Evolutionary conservation across 1,139 yeast species (phyloP), one percentile per base, ranked within the genome.

Genomic region (Pichiaceae sp.): DNA sequence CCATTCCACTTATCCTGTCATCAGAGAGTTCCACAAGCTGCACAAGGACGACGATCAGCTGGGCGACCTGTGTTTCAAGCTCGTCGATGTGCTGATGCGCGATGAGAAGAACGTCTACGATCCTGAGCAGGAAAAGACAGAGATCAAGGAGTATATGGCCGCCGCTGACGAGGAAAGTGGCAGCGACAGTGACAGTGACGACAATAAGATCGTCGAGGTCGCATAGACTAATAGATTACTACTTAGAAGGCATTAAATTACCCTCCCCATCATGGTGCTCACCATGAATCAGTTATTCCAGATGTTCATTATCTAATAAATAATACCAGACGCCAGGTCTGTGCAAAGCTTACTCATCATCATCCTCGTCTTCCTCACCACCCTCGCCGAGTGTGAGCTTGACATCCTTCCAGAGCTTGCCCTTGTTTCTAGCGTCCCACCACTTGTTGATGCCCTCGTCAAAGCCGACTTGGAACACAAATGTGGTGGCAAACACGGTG

Each of bases 351-450:
- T 33, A 33, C 31, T 26, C 30, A 21, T 46, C 47, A 30, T 48
- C 50, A 25, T 45, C 49, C 29, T 34, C 41, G 14, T 31, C 40
- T 6, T 29, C 42, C 11, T 37, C 47, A 8, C 42, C 43, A 47
- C 66, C 81, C 41, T 65, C 67, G 50, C 76, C 44, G 52, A 70
- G 38, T 36, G 39, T 72, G 49, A 68, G 68, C 68, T 83, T 85
- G 60, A 91, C 84, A 57, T 91, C 97, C 61, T 83, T 79, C 98
- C 98, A 91, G 70, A 87, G 86, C 71, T 91, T 91, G 55, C 97
- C 98, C 60, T 72, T 72, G 78, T 91, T 91, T 70, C 82, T 85
- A 63, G 67, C 66, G 62, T 85, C 95, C 71, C 82, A 91, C 83
- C 86, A 82, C 39, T 60, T 61, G 60, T 87, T 89, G 48, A 89